Evolutionary conservation across 176 grass and related monocot species (phyloP), one percentile per base, ranked within the genome.

Genomic region (Alopecurus myosuroides): DNA sequence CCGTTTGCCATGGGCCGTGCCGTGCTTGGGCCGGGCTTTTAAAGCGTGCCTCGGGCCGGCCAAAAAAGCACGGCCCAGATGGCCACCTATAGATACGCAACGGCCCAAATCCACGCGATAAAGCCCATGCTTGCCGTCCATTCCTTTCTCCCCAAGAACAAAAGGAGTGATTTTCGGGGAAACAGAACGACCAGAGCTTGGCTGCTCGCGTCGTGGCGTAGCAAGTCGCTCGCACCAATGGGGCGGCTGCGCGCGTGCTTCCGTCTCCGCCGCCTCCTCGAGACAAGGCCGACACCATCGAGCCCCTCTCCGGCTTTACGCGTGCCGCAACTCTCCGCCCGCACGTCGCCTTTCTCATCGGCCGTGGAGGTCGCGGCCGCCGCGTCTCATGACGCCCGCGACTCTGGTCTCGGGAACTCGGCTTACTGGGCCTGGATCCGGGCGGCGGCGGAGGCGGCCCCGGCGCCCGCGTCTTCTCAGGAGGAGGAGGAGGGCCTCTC

Each of bases 241-340:
- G 86, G 86, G 86, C 79, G 82, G 77, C 90, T 91, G 74, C 77
- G 82, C 40, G 52, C 90, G 25, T 92, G 90, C 81, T 57, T 45
- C 78, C 82, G 78, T 46, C 90, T 92, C 86, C 78, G 78, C 65
- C 86, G 51, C 66, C 78, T 88, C 55, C 77, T 85, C 73, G 63
- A 33, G 46, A 12, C 78, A 26, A 83, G 68, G 77, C 67, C 49
- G 33, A 63, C 52, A 4, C 19, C 40, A 9, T 12, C 15, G 20
- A 45, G 25, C 33, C 71, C 35, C 26, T 13, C 44, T 11, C 65
- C 81, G 63, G 39, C 72, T 14, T n/a, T 63, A 14, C 52, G 49
- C 28, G 41, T 65, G 9, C 22, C 51, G 37, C 36, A 48, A n/a
- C 5, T 5, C 11, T 22, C 42, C 3, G 3, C 42, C 52, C 33